Evolutionary conservation across 176 grass and related monocot genomes (phyloP), one percentile per base, ranked within the genome.

Genomic region (Lolium multiflorum): DNA sequence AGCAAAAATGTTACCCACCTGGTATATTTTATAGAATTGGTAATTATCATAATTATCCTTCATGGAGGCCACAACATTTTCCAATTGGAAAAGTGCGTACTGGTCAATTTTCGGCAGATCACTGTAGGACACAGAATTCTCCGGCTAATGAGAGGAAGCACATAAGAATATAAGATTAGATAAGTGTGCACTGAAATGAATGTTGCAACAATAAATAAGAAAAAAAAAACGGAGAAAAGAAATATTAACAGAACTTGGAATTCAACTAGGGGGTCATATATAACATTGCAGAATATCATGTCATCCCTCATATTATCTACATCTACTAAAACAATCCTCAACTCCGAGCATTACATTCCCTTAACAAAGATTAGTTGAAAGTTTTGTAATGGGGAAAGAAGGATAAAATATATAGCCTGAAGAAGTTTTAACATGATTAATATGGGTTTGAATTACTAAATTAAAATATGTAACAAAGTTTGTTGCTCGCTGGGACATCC

Each of bases 21-120:
- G 96, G 56, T 92, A 98, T 86, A 96, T 94, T 92, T 98, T 98
- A 77, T 92, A 98, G 90, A 98, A 94, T 70, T 98, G 88, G 59
- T 94, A 96, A 67, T 81, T 87, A 24, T 98, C 96, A 86, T 98
- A 98, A 84, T 88, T 88, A 68, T 92, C 96, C 88, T 89, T 94
- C 76, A 98, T 93, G 62, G 90, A 89, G 78, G 86, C 81, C 65
- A 95, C 86, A 59, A 98, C 83, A 90, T 92, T 98, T 89, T 94
- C 90, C 71, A 98, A 82, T 90, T 98, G 96, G 84, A 91, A 96
- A 87, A 98, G 88, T 86, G 93, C 87, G 63, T 96, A 94, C 86
- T 94, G 93, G 79, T 98, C 96, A 68, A 98, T 96, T 89, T 91
- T 94, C 3, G 96, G 96, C 58, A 98, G 93, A 84, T 96, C 86